Evolutionary conservation across 352 stramenopile genomes (phyloP).

Genomic region (Globisporangium takayamanum): DNA sequence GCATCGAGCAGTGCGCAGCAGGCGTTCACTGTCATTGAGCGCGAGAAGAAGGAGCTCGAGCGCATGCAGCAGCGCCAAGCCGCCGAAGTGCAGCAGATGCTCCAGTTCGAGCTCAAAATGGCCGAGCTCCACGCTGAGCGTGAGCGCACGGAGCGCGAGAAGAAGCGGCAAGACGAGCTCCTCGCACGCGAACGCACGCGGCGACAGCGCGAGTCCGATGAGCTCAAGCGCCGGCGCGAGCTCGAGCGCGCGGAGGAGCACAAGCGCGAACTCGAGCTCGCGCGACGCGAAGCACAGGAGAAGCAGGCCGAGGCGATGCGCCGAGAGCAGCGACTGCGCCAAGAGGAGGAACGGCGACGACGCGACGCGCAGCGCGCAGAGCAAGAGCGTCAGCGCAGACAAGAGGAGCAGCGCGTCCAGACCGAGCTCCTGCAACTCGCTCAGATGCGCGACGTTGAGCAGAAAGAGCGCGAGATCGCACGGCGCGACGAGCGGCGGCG

Average conservation of each 20-base stretch:
- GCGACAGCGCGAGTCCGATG: conserved; percentile 47
- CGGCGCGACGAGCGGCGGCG: conserved; percentile 34
- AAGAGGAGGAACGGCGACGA: conserved; percentile 42
- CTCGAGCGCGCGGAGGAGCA: conserved; percentile 49
- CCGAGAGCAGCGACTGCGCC: conserved; percentile 39
- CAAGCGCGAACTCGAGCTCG: conserved; percentile 36
- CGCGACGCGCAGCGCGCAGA: conserved; percentile 41
- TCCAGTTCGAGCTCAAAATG: conserved; percentile 63
- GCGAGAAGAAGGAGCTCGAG: conserved; percentile 60
- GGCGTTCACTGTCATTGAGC: conserved; percentile 56
- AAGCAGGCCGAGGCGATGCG: conserved; percentile 35
- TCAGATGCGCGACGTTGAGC: conserved; percentile 34
- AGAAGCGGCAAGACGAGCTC: conserved; percentile 38
- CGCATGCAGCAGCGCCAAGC: conserved; percentile 64
- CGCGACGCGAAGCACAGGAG: conserved; percentile 31
- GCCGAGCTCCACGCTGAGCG: conserved; percentile 44
- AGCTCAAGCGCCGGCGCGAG: conserved; percentile 37
- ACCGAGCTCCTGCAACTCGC: conserved; percentile 38
- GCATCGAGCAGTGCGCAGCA: conserved; percentile 11
- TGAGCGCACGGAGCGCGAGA: conserved; percentile 40
- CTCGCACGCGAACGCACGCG: conserved; percentile 28
- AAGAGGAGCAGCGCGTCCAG: conserved; percentile 51
- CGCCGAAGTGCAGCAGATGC: conserved; percentile 66
- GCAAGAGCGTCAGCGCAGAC: conserved; percentile 38
- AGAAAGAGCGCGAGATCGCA: conserved; percentile 42